Percentiles rank a stretch among this genome's conserved stretches.
phyloP scores from a whole-genome alignment of 495 filamentous ascomycete species.

The Elaphomyces granulatus region DNA sequence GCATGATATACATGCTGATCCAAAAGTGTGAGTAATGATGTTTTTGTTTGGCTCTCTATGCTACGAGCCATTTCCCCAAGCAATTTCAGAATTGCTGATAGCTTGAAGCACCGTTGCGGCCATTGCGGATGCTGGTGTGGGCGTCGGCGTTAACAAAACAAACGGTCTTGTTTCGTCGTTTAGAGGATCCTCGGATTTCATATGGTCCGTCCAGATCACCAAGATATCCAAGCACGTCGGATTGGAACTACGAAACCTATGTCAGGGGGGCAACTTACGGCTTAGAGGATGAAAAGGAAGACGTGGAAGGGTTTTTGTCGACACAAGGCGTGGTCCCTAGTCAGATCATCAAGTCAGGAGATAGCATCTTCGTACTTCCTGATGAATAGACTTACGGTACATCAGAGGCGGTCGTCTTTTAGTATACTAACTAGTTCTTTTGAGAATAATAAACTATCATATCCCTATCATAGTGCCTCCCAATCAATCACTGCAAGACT shows the following conservation, averaged over 20 bases:
- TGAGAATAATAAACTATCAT: too few species aligned
- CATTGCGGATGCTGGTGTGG: not conserved
- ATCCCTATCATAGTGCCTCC: too few species aligned
- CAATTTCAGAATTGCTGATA: too few species aligned
- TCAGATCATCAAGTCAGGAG: not conserved
- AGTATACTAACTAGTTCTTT: too few species aligned
- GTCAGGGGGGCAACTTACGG: constrained; percentile 2
- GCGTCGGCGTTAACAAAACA: not conserved
- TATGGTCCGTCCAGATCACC: constrained; percentile 1
- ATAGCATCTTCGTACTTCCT: constrained; percentile 1
- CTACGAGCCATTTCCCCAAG: too few species aligned
- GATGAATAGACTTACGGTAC: too few species aligned
- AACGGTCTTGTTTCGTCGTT: not conserved
- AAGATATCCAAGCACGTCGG: not conserved
- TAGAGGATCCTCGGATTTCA: not conserved
- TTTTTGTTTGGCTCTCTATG: too few species aligned
- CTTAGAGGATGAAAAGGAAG: constrained; percentile 3
- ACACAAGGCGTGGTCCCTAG: not conserved
- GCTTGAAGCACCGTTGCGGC: not conserved
- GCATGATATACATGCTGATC: not conserved
- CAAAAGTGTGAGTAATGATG: not conserved
- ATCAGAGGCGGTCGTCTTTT: too few species aligned
- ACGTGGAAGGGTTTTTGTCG: not conserved
- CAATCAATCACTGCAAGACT: too few species aligned
- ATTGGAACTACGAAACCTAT: not conserved